These are phyloP conservation scores for Kazachstania psychrophila DNA, from an alignment of 805 yeast genomes.

Conservation along the genomic window DNA sequence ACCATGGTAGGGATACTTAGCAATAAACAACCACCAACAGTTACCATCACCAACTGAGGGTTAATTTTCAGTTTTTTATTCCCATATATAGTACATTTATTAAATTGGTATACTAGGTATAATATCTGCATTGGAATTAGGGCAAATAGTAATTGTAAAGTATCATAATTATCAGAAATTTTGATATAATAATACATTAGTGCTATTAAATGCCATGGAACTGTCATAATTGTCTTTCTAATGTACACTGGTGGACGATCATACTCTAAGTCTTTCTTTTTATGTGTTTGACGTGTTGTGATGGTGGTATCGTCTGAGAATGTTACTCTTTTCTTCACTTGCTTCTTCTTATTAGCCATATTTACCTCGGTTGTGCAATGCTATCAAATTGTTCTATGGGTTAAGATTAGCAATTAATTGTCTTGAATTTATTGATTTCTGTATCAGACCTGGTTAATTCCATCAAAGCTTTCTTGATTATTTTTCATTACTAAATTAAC, in stretches of 20 bases:
- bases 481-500: not conserved
- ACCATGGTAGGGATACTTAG: conserved; percentile 22
- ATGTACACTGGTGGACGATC: conserved; percentile 30
- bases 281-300: conserved; percentile 15
- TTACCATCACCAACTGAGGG: conserved; percentile 14
- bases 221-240: conserved; percentile 20
- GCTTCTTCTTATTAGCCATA: conserved; percentile 12
- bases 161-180: conserved; percentile 21
- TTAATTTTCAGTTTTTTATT: conserved; percentile 27
- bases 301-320: conserved; percentile 30
- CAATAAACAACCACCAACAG: conserved; percentile 18
- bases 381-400: no score
- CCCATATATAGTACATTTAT: conserved; percentile 28
- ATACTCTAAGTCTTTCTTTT: conserved; percentile 16
- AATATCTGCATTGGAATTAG: conserved; percentile 30
- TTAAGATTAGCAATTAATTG: no score
- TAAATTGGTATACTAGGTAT: conserved; percentile 30
- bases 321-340: conserved; percentile 24
- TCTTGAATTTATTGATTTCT: no score
- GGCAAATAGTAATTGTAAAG: conserved; percentile 19
- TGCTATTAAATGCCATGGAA: conserved; percentile 28
- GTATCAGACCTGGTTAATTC: no score
- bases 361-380: no score
- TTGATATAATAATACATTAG: conserved; percentile 30
- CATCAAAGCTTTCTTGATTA: no score